These are phyloP conservation scores for Fusarium setosum DNA, from an alignment of 2,329 filamentous ascomycete species.

Conservation along the genomic window DNA sequence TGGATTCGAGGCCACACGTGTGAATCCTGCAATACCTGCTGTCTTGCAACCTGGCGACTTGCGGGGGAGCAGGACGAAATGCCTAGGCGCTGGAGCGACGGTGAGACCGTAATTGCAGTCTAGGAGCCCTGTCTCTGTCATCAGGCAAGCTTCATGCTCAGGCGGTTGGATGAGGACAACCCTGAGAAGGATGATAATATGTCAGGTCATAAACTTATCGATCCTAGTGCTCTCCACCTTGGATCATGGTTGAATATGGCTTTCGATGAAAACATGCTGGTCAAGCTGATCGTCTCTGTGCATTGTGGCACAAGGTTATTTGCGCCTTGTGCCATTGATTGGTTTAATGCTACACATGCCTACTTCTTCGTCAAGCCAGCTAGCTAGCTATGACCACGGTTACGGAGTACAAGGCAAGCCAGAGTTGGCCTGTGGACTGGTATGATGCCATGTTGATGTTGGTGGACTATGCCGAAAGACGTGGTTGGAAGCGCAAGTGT, in stretches of 20 bases:
- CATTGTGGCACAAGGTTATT: neutral
- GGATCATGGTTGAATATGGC: neutral
- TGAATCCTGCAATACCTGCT: conserved; percentile 8
- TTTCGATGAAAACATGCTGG: too few species aligned
- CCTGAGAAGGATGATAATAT: neutral
- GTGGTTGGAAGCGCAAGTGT: too few species aligned
- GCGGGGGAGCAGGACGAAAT: neutral
- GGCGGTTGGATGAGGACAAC: neutral
- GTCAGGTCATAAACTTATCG: conserved; percentile 25
- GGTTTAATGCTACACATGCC: too few species aligned
- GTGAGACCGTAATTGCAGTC: conserved; percentile 7
- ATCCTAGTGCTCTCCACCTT: neutral
- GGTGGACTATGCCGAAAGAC: too few species aligned
- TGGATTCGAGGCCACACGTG: conserved; percentile 1
- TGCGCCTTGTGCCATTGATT: neutral
- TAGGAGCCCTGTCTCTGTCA: neutral
- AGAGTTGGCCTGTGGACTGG: too few species aligned
- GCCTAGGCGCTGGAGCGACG: conserved; percentile 11
- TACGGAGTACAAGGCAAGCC: too few species aligned
- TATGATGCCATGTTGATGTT: too few species aligned
- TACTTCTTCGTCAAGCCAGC: too few species aligned
- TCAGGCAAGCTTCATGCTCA: conserved; percentile 1
- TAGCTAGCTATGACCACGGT: too few species aligned
- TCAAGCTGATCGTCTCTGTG: too few species aligned
- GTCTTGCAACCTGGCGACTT: conserved; percentile 1